Evolutionary conservation across 495 filamentous ascomycete species (phyloP), one percentile per base, ranked within the genome.

Genomic region (Podospora appendiculata): DNA sequence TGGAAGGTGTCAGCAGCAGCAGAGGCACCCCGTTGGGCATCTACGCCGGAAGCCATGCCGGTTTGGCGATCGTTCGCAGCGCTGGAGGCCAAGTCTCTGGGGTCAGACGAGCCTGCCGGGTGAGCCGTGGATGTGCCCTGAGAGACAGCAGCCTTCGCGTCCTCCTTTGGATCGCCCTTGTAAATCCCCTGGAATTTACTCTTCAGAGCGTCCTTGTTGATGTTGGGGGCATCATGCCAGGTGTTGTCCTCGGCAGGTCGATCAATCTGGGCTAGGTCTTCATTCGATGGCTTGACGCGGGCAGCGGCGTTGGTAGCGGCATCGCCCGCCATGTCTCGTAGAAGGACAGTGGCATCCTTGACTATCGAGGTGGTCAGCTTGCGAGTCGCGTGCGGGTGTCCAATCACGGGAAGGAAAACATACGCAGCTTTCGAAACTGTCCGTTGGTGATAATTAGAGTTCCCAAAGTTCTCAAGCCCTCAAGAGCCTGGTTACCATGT

Each of bases 401-500:
- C 19, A 1, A 17, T 8, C 10, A 9, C 7, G 43, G 43, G 32
- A 9, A 18, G 6, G 8, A 11, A 38, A 43, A 84, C 88, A 68
- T 77, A 93, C 89, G 70, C 17, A 96, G 81, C 75, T 96, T 96
- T 44, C 90, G 80, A 75, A 96, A 96, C 71, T 96, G 91, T 53
- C 93, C 94, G 57, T 98, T 98, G 53, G 90, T 91, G 64, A 97
- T 85, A 55, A 98, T 72, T 44, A 98, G 79, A 10, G 86, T 91
- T 42, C 94, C 93, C 8, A 98, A 70, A 2, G 87, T 94, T 48
- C 87, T 85, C 32, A 98, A 70, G n/a, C 94, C 93, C 51, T 94
- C 85, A 35, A 91, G 70, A 4, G 83, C 88, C 64, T 89, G 59
- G 56, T 86, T 83, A 17, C 86, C 88, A 67, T 96, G 88, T 59